phyloP scores from a whole-genome alignment of 2,329 filamentous ascomycete genomes.

The Tolypocladium sp. region DNA sequence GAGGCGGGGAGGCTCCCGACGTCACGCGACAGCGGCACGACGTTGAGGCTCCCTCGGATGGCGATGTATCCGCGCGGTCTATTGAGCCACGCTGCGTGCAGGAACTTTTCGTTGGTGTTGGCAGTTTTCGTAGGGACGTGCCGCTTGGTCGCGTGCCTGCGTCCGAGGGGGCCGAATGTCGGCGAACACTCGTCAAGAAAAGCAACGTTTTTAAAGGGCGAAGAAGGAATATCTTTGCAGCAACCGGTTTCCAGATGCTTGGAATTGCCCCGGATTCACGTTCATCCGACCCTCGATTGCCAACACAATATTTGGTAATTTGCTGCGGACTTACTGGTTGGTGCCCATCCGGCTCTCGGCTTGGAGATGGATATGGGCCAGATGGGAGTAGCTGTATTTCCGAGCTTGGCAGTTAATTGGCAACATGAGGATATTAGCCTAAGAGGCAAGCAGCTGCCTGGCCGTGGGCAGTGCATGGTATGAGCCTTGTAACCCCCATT shows the following conservation, averaged over 20 bases:
- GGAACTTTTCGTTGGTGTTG: not conserved
- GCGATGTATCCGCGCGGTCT: not conserved
- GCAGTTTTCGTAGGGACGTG: not conserved
- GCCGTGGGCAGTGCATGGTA: not conserved
- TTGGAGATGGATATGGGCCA: not conserved
- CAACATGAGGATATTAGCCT: not conserved
- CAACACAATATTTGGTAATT: too few relatives aligned
- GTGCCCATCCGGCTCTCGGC: not conserved
- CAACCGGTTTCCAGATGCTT: not conserved
- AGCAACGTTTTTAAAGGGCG: not conserved
- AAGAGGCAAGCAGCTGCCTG: not conserved
- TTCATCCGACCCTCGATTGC: not conserved
- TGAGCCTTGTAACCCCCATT: not conserved
- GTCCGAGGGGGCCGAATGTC: not conserved
- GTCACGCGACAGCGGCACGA: not conserved
- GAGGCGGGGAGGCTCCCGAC: not conserved
- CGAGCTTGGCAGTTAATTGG: not conserved
- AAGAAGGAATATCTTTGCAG: not conserved
- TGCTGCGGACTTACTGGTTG: too few relatives aligned
- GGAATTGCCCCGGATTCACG: not conserved
- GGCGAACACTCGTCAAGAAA: not conserved
- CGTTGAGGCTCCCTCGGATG: not conserved
- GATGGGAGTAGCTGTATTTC: not conserved
- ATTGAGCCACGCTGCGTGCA: not conserved
- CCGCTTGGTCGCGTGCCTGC: not conserved